phyloP scores from a whole-genome alignment of 208 protist species.

The Leishmania amazonensis region DNA sequence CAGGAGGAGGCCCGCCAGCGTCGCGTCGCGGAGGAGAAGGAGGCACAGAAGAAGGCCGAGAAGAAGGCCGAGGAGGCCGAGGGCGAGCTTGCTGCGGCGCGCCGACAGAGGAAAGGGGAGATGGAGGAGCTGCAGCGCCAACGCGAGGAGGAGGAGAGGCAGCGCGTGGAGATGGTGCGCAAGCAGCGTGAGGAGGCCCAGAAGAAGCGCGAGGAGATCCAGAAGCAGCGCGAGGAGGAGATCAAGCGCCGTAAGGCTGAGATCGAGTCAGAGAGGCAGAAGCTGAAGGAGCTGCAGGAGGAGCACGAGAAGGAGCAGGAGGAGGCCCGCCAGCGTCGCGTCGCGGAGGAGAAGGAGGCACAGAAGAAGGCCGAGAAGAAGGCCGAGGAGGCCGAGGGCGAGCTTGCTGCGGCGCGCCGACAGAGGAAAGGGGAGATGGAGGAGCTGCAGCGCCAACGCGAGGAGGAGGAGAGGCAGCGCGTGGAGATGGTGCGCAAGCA shows the following conservation, averaged over 20 bases:
- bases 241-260: conserved; percentile 40
- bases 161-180: conserved; percentile 25
- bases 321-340: conserved; percentile 30
- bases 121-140: conserved; percentile 11
- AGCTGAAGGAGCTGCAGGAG: conserved; percentile 42
- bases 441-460: conserved; percentile 26
- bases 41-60: conserved; percentile 32
- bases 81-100: conserved; percentile 18
- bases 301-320: conserved; percentile 39
- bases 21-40: conserved; percentile 33
- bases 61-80: conserved; percentile 33
- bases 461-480: conserved; percentile 42
- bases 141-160: conserved; percentile 40
- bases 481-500: conserved; percentile 31
- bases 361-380: conserved; percentile 29
- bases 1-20: conserved; percentile 34
- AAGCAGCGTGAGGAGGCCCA: conserved; percentile 37
- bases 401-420: conserved; percentile 13
- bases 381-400: conserved; percentile 19
- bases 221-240: conserved; percentile 42
- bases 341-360: conserved; percentile 40
- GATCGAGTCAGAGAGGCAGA: conserved; percentile 32
- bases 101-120: conserved; percentile 25
- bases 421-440: conserved; percentile 33
- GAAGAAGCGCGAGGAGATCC: conserved; percentile 34